These are phyloP conservation scores for Obba rivulosa DNA, from an alignment of 768 basidiomycete genomes.

Conservation along the genomic window DNA sequence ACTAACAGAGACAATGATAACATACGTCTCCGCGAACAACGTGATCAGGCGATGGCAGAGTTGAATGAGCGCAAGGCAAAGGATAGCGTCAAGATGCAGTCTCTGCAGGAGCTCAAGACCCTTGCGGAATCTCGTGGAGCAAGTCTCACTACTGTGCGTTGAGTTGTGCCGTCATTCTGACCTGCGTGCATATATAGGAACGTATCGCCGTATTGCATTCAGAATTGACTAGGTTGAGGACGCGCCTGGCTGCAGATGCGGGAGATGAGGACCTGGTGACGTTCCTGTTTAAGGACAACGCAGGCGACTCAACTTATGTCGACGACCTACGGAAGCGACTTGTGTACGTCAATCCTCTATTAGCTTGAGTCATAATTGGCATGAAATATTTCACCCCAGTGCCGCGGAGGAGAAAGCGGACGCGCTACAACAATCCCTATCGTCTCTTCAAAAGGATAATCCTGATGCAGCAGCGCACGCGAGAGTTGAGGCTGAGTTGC, in stretches of 20 bases:
- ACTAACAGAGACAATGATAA: conserved; percentile 64
- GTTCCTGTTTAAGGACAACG: conserved; percentile 58
- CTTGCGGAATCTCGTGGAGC: conserved; percentile 61
- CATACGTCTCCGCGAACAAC: conserved; percentile 61
- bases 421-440: conserved; percentile 49
- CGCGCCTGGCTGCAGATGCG: conserved; percentile 68
- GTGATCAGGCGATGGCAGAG: conserved; percentile 64
- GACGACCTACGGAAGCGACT: conserved; percentile 49
- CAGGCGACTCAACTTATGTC: conserved; percentile 45
- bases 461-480: conserved; percentile 50
- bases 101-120: conserved; percentile 58
- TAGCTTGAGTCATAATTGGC: background rate
- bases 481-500: conserved; percentile 44
- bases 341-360: conserved; percentile 29
- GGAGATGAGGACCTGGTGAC: conserved; percentile 67
- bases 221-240: conserved; percentile 68
- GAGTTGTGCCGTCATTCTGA: background rate
- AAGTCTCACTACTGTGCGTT: conserved; percentile 8
- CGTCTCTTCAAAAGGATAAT: conserved; percentile 38
- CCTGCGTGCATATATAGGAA: conserved; percentile 38
- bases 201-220: conserved; percentile 67
- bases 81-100: conserved; percentile 52
- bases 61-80: conserved; percentile 62
- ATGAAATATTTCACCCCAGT: conserved; percentile 31
- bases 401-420: conserved; percentile 43